A percentile compares a stretch with the other conserved stretches of the same genome.
These are phyloP conservation scores for Fomitopsis schrenkii DNA, from an alignment of 1,284 basidiomycete species.

Conservation along the genomic window DNA sequence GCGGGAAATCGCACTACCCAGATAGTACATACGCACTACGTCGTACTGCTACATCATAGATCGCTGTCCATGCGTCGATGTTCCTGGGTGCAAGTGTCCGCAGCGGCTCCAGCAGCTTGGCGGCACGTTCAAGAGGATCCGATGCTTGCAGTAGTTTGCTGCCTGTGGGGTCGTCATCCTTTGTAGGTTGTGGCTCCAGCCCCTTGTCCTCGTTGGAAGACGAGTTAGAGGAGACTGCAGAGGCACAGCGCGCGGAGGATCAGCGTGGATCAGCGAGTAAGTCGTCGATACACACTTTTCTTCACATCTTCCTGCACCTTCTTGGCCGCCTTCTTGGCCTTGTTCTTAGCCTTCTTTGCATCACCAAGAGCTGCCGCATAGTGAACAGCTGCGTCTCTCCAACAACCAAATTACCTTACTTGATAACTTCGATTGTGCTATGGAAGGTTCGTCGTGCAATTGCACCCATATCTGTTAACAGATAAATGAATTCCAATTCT, in stretches of 20 bases:
- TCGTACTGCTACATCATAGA: conserved; percentile 81
- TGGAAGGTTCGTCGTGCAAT: conserved; percentile 72
- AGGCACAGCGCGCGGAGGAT: not conserved
- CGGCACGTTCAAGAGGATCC: conserved; percentile 77
- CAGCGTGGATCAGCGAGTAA: not conserved
- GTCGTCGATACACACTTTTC: conserved; percentile 35
- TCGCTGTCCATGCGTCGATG: conserved; percentile 70
- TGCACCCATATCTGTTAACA: conserved; percentile 63
- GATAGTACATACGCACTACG: conserved; percentile 50
- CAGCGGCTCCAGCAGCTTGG: conserved; percentile 71
- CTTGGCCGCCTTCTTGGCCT: conserved; percentile 81
- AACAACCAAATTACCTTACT: conserved; percentile 23
- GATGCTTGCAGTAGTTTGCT: conserved; percentile 59
- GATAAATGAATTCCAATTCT: not conserved
- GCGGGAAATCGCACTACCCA: not conserved
- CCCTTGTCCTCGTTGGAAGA: conserved; percentile 72
- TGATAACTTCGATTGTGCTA: conserved; percentile 40
- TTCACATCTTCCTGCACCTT: conserved; percentile 66
- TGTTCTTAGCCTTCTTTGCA: conserved; percentile 87
- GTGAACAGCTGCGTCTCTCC: not conserved
- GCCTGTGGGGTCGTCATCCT: conserved; percentile 86
- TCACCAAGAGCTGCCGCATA: conserved; percentile 47
- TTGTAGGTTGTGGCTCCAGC: conserved; percentile 51
- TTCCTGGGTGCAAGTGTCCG: conserved; percentile 46
- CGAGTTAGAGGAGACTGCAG: conserved; percentile 24